Evolutionary conservation across 768 basidiomycete species (phyloP).

Genomic region (Mycena maculata): DNA sequence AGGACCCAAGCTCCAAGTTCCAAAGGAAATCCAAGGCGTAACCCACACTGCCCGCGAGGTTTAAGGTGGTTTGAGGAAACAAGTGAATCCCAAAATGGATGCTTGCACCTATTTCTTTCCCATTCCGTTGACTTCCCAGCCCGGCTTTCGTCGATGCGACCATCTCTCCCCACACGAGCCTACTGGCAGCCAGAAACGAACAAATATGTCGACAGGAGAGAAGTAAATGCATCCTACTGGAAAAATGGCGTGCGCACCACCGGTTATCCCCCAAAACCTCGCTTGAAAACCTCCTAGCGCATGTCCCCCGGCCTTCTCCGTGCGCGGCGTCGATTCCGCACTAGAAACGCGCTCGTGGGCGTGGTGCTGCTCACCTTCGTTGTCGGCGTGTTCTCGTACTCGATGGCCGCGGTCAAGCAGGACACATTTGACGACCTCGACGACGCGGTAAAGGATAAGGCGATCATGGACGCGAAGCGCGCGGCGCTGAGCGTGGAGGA

Average conservation of each 20-base stretch:
- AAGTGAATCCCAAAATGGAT: neutral
- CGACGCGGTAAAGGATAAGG: slow-evolving; percentile 73
- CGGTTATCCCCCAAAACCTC: neutral
- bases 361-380: slow-evolving; percentile 77
- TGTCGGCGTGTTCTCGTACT: slow-evolving; percentile 89
- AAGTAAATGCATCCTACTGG: slow-evolving; percentile 33
- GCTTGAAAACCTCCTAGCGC: slow-evolving; percentile 54
- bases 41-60: neutral
- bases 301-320: slow-evolving; percentile 91
- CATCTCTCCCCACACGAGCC: slow-evolving; percentile 32
- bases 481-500: slow-evolving; percentile 43
- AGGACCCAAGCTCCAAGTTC: no score
- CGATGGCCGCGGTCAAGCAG: slow-evolving; percentile 93
- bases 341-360: slow-evolving; percentile 86
- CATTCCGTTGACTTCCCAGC: neutral
- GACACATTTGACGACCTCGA: slow-evolving; percentile 92
- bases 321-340: slow-evolving; percentile 85
- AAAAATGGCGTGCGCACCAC: slow-evolving; percentile 28
- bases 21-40: no score
- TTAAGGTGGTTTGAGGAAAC: neutral
- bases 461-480: slow-evolving; percentile 43
- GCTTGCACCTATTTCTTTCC: neutral
- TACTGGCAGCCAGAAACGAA: slow-evolving; percentile 40
- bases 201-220: slow-evolving; percentile 28
- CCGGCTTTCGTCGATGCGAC: slow-evolving; percentile 14